Conservation (phyloP, 805 yeast species). For the Zygosaccharomyces siamensis region DNA sequence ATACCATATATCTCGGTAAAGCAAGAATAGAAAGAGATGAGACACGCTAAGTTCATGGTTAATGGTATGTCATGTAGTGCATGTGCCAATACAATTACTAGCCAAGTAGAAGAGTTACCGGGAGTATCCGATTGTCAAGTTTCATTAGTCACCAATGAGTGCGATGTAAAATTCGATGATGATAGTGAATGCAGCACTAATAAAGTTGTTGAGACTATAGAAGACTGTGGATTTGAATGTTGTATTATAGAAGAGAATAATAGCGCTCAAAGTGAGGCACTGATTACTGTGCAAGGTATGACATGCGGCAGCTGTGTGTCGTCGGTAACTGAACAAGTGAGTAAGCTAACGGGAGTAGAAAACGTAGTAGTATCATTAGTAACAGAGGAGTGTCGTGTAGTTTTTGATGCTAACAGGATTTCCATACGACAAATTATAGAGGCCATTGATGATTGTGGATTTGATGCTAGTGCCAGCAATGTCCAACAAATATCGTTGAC, state of each 20-base stretch:
- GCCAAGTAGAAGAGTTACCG: slow-evolving; percentile 42
- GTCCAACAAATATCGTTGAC: background rate
- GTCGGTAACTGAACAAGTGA: slow-evolving; percentile 55
- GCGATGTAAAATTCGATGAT: slow-evolving; percentile 47
- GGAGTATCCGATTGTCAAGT: slow-evolving; percentile 56
- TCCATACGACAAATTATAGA: slow-evolving; percentile 40
- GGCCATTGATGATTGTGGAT: slow-evolving; percentile 72
- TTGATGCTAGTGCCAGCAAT: slow-evolving; percentile 43
- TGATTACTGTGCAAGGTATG: slow-evolving; percentile 58
- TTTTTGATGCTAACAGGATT: slow-evolving; percentile 39
- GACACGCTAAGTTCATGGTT: slow-evolving; percentile 23
- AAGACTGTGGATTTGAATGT: slow-evolving; percentile 71
- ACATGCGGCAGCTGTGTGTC: slow-evolving; percentile 85
- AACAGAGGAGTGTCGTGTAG: slow-evolving; percentile 66
- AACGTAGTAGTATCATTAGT: slow-evolving; percentile 62
- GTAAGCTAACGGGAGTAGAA: slow-evolving; percentile 46
- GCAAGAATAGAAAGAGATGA: slow-evolving; percentile 6
- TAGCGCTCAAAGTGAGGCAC: slow-evolving; percentile 1
- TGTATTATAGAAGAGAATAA: slow-evolving; percentile 9
- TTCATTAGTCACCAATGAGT: slow-evolving; percentile 72
- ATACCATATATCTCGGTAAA: background rate
- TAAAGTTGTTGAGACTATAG: slow-evolving; percentile 49
- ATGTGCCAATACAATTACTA: slow-evolving; percentile 65
- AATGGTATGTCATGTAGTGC: slow-evolving; percentile 93
- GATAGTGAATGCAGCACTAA: slow-evolving; percentile 30